Evolutionary conservation across 2,329 filamentous ascomycete genomes (phyloP), one percentile per base, ranked within the genome.

Genomic region (Fusarium domesticum): DNA sequence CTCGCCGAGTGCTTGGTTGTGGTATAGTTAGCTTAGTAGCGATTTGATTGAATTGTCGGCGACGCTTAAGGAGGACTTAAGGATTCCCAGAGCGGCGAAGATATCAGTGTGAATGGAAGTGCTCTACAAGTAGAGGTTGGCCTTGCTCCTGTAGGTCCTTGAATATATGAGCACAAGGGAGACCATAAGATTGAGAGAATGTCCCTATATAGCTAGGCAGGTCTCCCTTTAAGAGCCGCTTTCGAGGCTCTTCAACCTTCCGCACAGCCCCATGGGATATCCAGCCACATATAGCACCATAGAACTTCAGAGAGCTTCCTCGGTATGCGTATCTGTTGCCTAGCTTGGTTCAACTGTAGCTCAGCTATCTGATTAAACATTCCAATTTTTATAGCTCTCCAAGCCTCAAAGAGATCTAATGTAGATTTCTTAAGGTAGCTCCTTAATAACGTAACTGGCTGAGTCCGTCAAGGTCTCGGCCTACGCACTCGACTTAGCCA

Each of bases 361-460:
- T 53, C 40, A 17, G 34, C 30, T 37, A 54, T 32, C 35, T 51
- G 43, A 18, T 49, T 49, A 7, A 37, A 10, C 16, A 50, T n/a
- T 3, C 39, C 38, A n/a, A 43, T 39, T 35, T 51, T 48, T 15
- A 55, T 53, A 18, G 50, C 39, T 40, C 25, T 43, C 47, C 35
- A 53, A 18, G 45, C 50, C 25, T 50, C 39, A 35, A 53, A 54
- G 19, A 54, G 37, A 39, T 54, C 48, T 8, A 50, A 32, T 7
- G 37, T 49, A 11, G 43, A 52, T 28, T n/a, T 54, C 37, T 54
- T 45, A 14, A 51, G 42, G 37, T 37, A 18, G 15, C 18, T 39
- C 33, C 51, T 52, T n/a, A n/a, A n/a, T n/a, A n/a, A n/a, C n/a
- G n/a, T n/a, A n/a, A n/a, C n/a, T n/a, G n/a, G n/a, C n/a, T n/a